Percentiles rank a stretch among this genome's conserved stretches.
Evolutionary conservation across 108 stramenopile species (phyloP).

Genomic region (Parietichytrium sp.): DNA sequence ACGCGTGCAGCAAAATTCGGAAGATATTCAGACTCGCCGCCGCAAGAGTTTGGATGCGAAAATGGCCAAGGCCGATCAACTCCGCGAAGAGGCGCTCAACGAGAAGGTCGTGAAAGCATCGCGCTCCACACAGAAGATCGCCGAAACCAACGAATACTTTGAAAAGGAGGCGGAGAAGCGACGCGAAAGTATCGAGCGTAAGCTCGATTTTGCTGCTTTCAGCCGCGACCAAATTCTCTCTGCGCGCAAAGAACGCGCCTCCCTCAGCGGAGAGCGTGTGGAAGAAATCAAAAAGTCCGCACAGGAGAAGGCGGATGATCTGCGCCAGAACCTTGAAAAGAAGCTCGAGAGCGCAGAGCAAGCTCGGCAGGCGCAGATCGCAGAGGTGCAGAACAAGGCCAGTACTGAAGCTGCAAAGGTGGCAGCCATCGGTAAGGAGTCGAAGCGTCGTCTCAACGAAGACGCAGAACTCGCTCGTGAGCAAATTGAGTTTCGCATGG

Average conservation of each 20-base stretch:
- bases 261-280: not conserved
- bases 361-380: not conserved
- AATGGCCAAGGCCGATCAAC: not conserved
- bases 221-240: not conserved
- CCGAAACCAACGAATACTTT: not conserved
- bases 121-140: not conserved
- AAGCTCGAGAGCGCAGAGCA: slow-evolving; percentile 14
- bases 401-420: slow-evolving; percentile 11
- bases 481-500: slow-evolving; percentile 25
- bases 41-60: slow-evolving; percentile 4
- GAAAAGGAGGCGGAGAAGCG: not conserved
- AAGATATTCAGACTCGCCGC: not conserved
- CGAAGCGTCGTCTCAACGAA: not conserved
- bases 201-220: not conserved
- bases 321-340: not conserved
- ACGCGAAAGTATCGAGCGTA: not conserved
- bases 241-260: not conserved
- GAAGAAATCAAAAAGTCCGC: not conserved
- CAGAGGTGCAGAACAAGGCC: slow-evolving; percentile 6
- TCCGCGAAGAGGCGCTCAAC: not conserved
- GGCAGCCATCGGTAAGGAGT: not conserved
- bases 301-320: not conserved
- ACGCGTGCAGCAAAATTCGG: not conserved
- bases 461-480: slow-evolving; percentile 1
- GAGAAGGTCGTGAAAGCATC: not conserved